phyloP scores from a whole-genome alignment of 768 basidiomycete species.

The Russula vinacea region DNA sequence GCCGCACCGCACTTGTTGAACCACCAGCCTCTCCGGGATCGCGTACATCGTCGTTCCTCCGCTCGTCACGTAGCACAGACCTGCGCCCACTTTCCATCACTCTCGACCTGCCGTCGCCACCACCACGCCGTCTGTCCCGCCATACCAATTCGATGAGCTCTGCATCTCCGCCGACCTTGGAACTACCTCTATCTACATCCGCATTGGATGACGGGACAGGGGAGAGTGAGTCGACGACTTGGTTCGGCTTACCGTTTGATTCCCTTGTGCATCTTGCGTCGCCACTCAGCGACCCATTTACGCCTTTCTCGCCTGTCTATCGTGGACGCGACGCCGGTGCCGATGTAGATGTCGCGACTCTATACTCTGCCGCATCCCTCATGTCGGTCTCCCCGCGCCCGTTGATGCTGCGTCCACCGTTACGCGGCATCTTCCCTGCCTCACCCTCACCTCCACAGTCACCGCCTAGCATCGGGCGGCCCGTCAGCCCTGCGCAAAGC shows the following conservation, averaged over 20 bases:
- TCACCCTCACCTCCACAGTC: conserved; percentile 27
- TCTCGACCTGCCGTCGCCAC: conserved; percentile 25
- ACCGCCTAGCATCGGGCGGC: conserved; percentile 33
- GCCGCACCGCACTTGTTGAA: conserved; percentile 29
- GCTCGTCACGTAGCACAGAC: conserved; percentile 26
- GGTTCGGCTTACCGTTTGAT: conserved; percentile 66
- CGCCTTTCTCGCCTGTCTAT: conserved; percentile 46
- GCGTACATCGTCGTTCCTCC: conserved; percentile 8
- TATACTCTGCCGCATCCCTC: conserved; percentile 83
- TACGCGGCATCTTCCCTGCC: conserved; percentile 38
- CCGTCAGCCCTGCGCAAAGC: conserved; percentile 35
- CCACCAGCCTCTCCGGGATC: conserved; percentile 5
- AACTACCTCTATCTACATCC: conserved; percentile 14
- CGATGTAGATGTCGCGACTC: conserved; percentile 78
- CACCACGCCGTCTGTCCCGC: conserved; percentile 30
- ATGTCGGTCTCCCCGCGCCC: conserved; percentile 57
- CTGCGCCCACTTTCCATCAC: conserved; percentile 26
- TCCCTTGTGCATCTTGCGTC: conserved; percentile 67
- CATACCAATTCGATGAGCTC: conserved; percentile 32
- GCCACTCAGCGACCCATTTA: conserved; percentile 50
- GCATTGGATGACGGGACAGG: conserved; percentile 17
- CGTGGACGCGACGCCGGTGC: conserved; percentile 38
- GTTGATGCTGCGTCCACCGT: conserved; percentile 36
- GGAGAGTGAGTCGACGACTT: conserved; percentile 40
- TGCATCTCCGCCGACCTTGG: background rate